Evolutionary conservation across 108 stramenopile species (phyloP), one percentile per base, ranked within the genome.

Genomic region (Cyclotella choctawhatcheeana): DNA sequence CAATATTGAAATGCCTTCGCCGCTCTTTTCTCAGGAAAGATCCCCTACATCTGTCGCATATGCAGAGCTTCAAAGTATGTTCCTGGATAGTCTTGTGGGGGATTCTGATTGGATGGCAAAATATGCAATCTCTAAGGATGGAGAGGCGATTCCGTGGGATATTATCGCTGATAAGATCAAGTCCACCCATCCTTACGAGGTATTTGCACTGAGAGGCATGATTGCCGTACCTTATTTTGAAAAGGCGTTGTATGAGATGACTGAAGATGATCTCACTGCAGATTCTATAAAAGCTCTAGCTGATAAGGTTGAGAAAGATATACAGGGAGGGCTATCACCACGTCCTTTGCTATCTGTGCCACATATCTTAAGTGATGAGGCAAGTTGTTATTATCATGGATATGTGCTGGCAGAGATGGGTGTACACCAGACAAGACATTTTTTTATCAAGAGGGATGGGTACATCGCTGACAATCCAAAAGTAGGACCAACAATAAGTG

Each of bases 321-420:
- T 91, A 55, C 85, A 88, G 50, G 90, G 90, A 34, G 90, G 90
- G 20, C 64, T 86, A 24, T 71, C 74, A 21, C 62, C 88, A 12
- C 84, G 90, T 27, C 89, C 89, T 3, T 51, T 90, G 34, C 63
- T 90, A 32, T 67, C 63, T 24, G 86, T 90, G 30, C 89, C 89
- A 22, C 90, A 91, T 67, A 63, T 91, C 17, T 74, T 91, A 12
- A 77, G 77, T 24, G 90, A 91, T 71, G 90, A 91, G 79, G 86
- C 88, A 13, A 69, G 69, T 44, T 85, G 84, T 48, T 87, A 84
- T 43, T 87, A 87, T 67, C 86, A 87, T 40, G 86, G 86, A 26
- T 87, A 87, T 58, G 81, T 82, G 25, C 70, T 91, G 24, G 90
- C 90, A 29, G 90, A 91, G 66, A 91, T 91, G 90, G 72, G 78